phyloP scores from a whole-genome alignment of 306 rosid genomes.

The Argentina anserina region DNA sequence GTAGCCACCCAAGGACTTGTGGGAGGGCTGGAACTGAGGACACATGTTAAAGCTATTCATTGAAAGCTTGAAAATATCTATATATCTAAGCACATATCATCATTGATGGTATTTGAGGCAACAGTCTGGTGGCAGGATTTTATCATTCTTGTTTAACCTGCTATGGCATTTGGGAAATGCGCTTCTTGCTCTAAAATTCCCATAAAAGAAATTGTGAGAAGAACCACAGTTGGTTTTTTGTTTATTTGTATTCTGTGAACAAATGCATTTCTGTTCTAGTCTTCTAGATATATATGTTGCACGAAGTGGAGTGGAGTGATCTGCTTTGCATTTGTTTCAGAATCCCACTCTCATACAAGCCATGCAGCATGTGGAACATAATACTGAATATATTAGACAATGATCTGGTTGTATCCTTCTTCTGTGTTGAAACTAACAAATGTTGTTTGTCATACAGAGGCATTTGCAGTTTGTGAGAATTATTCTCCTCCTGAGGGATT shows the following conservation, averaged over 20 bases:
- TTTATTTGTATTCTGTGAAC: background rate
- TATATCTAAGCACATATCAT: background rate
- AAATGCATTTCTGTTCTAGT: background rate
- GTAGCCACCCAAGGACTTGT: background rate
- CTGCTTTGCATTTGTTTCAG: background rate
- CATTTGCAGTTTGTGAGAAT: slow-evolving; percentile 95
- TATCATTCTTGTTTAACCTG: background rate
- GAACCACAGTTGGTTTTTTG: background rate
- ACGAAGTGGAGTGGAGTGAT: background rate
- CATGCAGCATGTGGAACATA: background rate
- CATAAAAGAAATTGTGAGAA: background rate
- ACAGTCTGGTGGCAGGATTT: background rate
- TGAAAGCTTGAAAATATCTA: background rate
- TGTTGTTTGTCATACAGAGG: slow-evolving; percentile 53
- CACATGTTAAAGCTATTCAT: no score
- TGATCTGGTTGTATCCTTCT: background rate
- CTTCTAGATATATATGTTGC: background rate
- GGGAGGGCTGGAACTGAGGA: no score
- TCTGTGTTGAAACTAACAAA: slow-evolving; percentile 14
- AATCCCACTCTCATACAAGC: background rate
- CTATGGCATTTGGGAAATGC: background rate
- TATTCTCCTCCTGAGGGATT: slow-evolving; percentile 94
- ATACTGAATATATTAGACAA: background rate
- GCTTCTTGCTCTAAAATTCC: background rate
- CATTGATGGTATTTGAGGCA: background rate